Percentiles rank a stretch among this genome's conserved stretches.
Evolutionary conservation across 495 filamentous ascomycete species (phyloP).

Genomic region (Margaritispora aquatica): DNA sequence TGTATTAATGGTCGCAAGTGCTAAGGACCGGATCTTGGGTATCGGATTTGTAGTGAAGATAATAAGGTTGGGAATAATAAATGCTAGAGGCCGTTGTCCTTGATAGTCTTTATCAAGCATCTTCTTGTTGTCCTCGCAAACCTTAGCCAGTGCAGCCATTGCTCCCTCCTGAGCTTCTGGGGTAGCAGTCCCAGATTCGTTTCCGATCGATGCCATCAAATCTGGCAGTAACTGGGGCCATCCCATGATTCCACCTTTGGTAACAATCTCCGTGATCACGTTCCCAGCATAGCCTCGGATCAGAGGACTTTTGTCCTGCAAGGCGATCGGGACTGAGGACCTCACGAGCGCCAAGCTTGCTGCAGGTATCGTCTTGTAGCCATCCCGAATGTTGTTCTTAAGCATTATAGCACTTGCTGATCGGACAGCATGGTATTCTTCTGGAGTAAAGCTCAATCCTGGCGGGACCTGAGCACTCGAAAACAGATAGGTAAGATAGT

Average conservation of each 20-base stretch:
- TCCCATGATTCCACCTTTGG: conserved; percentile 73
- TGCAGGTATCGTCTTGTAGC: conserved; percentile 65
- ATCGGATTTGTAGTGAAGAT: conserved; percentile 71
- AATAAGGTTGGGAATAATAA: conserved; percentile 87
- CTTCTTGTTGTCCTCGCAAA: conserved; percentile 93
- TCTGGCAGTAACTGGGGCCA: conserved; percentile 90
- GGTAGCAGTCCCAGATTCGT: conserved; percentile 59
- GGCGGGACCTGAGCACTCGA: conserved; percentile 58
- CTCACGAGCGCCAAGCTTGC: conserved; percentile 67
- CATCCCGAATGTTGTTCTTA: conserved; percentile 80
- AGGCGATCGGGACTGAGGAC: conserved; percentile 65
- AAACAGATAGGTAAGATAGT: conserved; percentile 91
- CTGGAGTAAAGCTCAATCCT: conserved; percentile 45
- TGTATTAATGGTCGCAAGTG: conserved; percentile 80
- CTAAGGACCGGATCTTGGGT: conserved; percentile 68
- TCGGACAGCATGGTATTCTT: conserved; percentile 67
- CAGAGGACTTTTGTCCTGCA: conserved; percentile 75
- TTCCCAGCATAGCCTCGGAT: conserved; percentile 87
- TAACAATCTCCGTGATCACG: conserved; percentile 91
- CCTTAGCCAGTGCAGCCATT: conserved; percentile 86
- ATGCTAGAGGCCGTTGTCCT: conserved; percentile 77
- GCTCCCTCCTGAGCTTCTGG: conserved; percentile 80
- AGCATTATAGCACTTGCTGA: conserved; percentile 87
- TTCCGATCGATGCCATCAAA: conserved; percentile 67
- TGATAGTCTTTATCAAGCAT: conserved; percentile 79